These are phyloP conservation scores for Choanephora cucurbitarum DNA, from an alignment of 371 early-diverging fungal genomes.

Conservation along the genomic window DNA sequence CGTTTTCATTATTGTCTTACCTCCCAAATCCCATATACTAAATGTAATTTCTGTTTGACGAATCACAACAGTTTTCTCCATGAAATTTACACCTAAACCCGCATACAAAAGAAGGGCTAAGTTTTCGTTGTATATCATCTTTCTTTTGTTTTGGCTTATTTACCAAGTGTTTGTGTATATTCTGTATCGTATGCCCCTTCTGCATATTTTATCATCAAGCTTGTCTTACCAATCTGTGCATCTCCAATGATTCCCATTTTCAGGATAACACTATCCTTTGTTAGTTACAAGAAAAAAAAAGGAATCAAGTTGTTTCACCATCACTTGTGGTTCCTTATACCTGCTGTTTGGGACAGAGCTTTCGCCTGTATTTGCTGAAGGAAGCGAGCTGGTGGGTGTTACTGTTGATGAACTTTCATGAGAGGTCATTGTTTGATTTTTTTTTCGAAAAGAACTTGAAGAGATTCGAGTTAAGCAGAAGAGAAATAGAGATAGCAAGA, in stretches of 20 bases:
- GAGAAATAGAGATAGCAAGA: no score
- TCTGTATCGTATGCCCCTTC: constrained; percentile 96
- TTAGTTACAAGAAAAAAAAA: neutral
- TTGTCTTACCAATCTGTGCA: constrained; percentile 98
- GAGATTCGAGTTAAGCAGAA: no score
- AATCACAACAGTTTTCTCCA: constrained; percentile 95
- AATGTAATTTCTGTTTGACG: constrained; percentile 94
- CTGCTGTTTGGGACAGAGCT: constrained; percentile 9
- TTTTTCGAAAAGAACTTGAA: no score
- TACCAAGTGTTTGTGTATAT: constrained; percentile 96
- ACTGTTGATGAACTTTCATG: neutral
- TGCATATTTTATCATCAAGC: constrained; percentile 97
- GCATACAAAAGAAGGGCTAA: neutral
- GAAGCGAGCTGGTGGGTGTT: neutral
- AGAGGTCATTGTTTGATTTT: neutral
- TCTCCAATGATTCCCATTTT: constrained; percentile 99
- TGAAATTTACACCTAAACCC: constrained; percentile 93
- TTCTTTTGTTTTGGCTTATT: constrained; percentile 5
- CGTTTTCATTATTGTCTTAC: constrained; percentile 44
- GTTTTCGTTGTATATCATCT: neutral
- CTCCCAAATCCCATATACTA: constrained; percentile 99
- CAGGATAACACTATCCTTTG: constrained; percentile 60
- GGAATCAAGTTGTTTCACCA: no score
- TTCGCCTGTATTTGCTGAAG: neutral
- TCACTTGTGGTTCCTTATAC: constrained; percentile 1